Conservation (phyloP, 148 eudicot genomes). For the Mesembryanthemum crystallinum region DNA sequence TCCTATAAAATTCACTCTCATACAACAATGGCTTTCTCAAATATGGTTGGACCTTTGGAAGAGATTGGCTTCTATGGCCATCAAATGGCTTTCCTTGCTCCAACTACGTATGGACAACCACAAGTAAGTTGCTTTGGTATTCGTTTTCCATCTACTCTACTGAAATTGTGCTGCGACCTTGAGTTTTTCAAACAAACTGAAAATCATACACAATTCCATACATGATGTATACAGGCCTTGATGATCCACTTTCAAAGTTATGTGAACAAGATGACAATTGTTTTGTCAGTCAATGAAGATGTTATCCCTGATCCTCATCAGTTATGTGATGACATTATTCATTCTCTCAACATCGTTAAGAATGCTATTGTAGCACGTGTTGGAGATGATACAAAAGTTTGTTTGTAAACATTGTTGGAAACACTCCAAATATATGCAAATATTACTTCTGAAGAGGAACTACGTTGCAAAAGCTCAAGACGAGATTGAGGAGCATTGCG, state of each 20-base stretch:
- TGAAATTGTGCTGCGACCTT: too few relatives aligned
- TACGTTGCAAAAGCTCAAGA: too few relatives aligned
- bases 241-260: constrained; percentile 57
- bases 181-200: too few relatives aligned
- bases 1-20: constrained; percentile 39
- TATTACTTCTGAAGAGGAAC: too few relatives aligned
- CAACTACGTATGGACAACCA: constrained; percentile 56
- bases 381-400: too few relatives aligned
- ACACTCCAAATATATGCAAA: too few relatives aligned
- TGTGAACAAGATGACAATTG: constrained; percentile 45
- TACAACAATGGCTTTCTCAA: constrained; percentile 57
- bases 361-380: constrained; percentile 20
- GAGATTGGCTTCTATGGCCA: constrained; percentile 58
- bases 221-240: constrained; percentile 31
- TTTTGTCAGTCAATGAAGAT: constrained; percentile 37
- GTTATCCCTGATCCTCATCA: constrained; percentile 37
- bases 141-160: too few relatives aligned
- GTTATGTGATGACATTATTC: constrained; percentile 42
- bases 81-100: constrained; percentile 49
- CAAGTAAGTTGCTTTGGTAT: constrained; percentile 30
- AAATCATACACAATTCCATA: too few relatives aligned
- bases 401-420: too few relatives aligned
- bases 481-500: too few relatives aligned
- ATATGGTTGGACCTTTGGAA: constrained; percentile 56
- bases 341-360: constrained; percentile 40